Percentiles rank a stretch among this genome's conserved stretches.
These are phyloP conservation scores for Cordyceps farinosa DNA, from an alignment of 2,329 filamentous ascomycete species.

Conservation along the genomic window DNA sequence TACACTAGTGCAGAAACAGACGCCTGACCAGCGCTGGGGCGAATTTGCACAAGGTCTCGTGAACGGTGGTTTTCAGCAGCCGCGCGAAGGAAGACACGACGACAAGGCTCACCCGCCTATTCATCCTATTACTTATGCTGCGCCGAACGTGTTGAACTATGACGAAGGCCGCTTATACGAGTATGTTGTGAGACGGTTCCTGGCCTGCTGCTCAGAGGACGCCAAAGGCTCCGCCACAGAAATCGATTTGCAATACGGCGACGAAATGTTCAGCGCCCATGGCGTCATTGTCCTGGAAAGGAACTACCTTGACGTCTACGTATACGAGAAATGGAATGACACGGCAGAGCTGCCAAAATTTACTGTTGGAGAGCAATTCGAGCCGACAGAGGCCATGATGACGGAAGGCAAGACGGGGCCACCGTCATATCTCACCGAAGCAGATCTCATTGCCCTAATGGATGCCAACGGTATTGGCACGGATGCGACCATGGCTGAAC, in stretches of 20 bases:
- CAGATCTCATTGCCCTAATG: conserved; percentile 94
- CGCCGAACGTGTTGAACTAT: conserved; percentile 57
- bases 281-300: conserved; percentile 81
- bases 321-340: conserved; percentile 95
- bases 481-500: conserved; percentile 98
- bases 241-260: conserved; percentile 78
- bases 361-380: conserved; percentile 73
- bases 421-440: conserved; percentile 86
- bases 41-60: conserved; percentile 71
- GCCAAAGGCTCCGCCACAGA: conserved; percentile 83
- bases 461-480: conserved; percentile 98
- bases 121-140: conserved; percentile 85
- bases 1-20: conserved; percentile 78
- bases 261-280: conserved; percentile 76
- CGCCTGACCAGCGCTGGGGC: conserved; percentile 73
- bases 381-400: conserved; percentile 84
- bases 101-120: conserved; percentile 98
- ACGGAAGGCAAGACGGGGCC: conserved; percentile 84
- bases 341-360: conserved; percentile 79
- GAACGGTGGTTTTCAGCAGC: conserved; percentile 73
- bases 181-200: conserved; percentile 84
- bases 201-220: conserved; percentile 94
- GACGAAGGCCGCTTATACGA: conserved; percentile 81
- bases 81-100: conserved; percentile 80
- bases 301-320: conserved; percentile 93